A percentile compares a stretch with the other conserved stretches of the same genome.
These are phyloP conservation scores for Colletotrichum tofieldiae DNA, from an alignment of 2,329 filamentous ascomycete species.

Conservation along the genomic window DNA sequence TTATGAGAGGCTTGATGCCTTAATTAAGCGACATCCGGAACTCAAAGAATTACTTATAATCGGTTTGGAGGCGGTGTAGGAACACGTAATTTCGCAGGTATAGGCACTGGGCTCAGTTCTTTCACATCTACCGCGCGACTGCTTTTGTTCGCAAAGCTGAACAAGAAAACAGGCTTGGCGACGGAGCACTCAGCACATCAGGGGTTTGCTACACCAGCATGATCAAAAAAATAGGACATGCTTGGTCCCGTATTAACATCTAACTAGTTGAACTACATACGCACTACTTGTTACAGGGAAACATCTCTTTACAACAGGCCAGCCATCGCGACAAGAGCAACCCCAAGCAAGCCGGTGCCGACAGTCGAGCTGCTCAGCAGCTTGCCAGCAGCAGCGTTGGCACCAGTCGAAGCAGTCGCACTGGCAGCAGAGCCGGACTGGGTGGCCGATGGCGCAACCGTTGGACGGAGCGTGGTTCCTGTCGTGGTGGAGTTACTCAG, in stretches of 20 bases:
- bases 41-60: too few relatives aligned
- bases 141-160: too few relatives aligned
- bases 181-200: background rate
- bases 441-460: constrained; percentile 21
- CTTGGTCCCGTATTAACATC: background rate
- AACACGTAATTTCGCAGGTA: too few relatives aligned
- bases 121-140: too few relatives aligned
- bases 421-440: constrained; percentile 33
- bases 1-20: too few relatives aligned
- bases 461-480: constrained; percentile 21
- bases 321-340: constrained; percentile 27
- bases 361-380: constrained; percentile 9
- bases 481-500: constrained; percentile 19
- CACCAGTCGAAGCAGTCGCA: constrained; percentile 17
- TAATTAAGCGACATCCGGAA: too few relatives aligned
- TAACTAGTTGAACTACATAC: constrained; percentile 2
- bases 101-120: too few relatives aligned
- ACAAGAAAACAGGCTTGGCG: too few relatives aligned
- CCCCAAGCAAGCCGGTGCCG: constrained; percentile 31
- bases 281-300: background rate
- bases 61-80: too few relatives aligned
- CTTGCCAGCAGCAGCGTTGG: constrained; percentile 10
- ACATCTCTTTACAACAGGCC: constrained; percentile 32
- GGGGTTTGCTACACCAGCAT: background rate
- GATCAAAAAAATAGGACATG: background rate